Conservation (phyloP, 2,329 filamentous ascomycete species). For the Hypoxylon sp. region DNA sequence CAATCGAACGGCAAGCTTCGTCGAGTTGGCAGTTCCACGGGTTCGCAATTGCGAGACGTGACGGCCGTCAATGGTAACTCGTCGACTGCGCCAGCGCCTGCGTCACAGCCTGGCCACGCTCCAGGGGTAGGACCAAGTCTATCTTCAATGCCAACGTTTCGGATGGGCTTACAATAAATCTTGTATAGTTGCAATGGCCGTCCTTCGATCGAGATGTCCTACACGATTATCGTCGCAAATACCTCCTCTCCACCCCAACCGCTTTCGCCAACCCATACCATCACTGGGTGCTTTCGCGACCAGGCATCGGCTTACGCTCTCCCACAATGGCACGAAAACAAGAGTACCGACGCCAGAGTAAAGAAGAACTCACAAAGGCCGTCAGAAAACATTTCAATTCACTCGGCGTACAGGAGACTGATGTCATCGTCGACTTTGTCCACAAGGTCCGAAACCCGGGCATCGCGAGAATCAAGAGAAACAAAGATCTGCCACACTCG, state of each 20-base stretch:
- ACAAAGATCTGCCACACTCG: slow-evolving; percentile 52
- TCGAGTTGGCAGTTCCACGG: slow-evolving; percentile 66
- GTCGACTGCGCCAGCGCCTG: slow-evolving; percentile 37
- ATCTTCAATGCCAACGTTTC: slow-evolving; percentile 25
- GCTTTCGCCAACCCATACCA: slow-evolving; percentile 76
- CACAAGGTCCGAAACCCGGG: slow-evolving; percentile 76
- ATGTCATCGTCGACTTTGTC: slow-evolving; percentile 83
- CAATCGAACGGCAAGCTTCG: slow-evolving; percentile 67
- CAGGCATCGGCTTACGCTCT: slow-evolving; percentile 76
- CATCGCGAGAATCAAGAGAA: slow-evolving; percentile 53
- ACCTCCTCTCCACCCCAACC: slow-evolving; percentile 77
- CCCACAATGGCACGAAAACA: slow-evolving; percentile 80
- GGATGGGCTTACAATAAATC: slow-evolving; percentile 30
- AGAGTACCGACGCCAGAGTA: slow-evolving; percentile 74
- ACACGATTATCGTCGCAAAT: slow-evolving; percentile 80
- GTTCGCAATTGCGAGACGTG: slow-evolving; percentile 62
- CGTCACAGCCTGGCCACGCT: slow-evolving; percentile 44
- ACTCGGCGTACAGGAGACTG: slow-evolving; percentile 82
- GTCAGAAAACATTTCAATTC: slow-evolving; percentile 89
- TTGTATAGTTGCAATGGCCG: slow-evolving; percentile 71
- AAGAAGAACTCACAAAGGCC: slow-evolving; percentile 77
- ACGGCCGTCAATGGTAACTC: slow-evolving; percentile 54
- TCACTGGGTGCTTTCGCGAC: slow-evolving; percentile 71
- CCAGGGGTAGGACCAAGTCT: slow-evolving; percentile 47
- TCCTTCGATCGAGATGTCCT: slow-evolving; percentile 76